Conservation (phyloP, 176 grass and related monocot species). For the Eragrostis nindensis region DNA sequence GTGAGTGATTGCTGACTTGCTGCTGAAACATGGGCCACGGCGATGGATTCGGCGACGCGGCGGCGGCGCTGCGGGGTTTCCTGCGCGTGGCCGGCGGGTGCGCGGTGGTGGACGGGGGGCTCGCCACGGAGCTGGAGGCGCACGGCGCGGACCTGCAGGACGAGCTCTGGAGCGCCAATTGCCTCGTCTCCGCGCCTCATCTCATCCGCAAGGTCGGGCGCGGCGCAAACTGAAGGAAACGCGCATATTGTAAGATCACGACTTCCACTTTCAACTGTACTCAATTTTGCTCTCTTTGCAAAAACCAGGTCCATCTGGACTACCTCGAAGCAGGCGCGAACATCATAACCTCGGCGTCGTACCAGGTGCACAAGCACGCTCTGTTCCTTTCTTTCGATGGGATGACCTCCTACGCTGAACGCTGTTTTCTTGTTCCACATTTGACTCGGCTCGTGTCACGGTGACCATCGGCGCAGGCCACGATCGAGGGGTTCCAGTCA, state of each 20-base stretch:
- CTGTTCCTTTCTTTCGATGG: background rate
- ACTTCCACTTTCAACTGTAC: background rate
- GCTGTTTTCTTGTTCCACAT: background rate
- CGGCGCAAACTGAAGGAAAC: too few relatives aligned
- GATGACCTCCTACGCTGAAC: background rate
- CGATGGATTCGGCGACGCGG: constrained; percentile 5
- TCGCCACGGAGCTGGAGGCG: constrained; percentile 77
- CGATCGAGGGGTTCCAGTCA: constrained; percentile 42
- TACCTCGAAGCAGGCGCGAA: constrained; percentile 43
- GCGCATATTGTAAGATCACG: background rate
- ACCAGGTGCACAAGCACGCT: constrained; percentile 13
- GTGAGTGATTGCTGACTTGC: background rate
- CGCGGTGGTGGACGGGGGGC: constrained; percentile 65
- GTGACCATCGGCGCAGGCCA: constrained; percentile 20
- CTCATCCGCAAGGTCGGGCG: constrained; percentile 63
- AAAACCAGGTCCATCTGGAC: constrained; percentile 24
- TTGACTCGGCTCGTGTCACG: background rate
- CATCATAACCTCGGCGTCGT: constrained; percentile 42
- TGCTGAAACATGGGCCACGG: background rate
- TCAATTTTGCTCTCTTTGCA: background rate
- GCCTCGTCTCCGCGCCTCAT: constrained; percentile 63
- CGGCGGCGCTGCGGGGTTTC: constrained; percentile 45
- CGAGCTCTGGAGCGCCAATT: constrained; percentile 66
- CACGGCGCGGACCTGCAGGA: constrained; percentile 70
- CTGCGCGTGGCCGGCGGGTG: constrained; percentile 52